Conservation (phyloP, 805 yeast genomes). For the Blastobotrys mokoenaii region DNA sequence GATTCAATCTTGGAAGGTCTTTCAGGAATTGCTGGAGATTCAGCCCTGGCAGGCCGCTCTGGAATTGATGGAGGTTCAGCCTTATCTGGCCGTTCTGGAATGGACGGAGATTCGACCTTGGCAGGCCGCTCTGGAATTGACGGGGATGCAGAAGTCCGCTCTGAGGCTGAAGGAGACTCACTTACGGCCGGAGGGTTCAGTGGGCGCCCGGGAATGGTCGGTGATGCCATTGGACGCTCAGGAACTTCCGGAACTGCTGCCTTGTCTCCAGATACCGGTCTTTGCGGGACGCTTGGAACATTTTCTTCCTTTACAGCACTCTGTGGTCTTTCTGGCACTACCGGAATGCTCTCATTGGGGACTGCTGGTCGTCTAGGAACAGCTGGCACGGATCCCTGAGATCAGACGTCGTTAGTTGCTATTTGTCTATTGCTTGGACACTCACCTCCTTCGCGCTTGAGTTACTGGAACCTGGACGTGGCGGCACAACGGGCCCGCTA, state of each 20-base stretch:
- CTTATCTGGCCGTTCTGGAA: not conserved
- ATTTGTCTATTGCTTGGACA: not conserved
- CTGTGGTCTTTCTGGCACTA: slow-evolving; percentile 3
- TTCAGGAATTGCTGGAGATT: not conserved
- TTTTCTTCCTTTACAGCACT: not conserved
- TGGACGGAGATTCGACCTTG: not conserved
- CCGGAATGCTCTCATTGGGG: slow-evolving; percentile 1
- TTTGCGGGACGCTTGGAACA: not conserved
- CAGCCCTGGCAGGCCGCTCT: not conserved
- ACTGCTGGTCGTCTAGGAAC: slow-evolving; percentile 6
- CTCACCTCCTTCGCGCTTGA: not conserved
- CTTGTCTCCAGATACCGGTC: not conserved
- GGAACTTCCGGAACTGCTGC: slow-evolving; percentile 1
- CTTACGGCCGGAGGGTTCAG: not conserved
- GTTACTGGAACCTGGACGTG: slow-evolving; percentile 1
- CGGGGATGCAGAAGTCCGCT: not conserved
- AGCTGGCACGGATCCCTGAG: slow-evolving; percentile 5
- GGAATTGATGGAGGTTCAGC: not conserved
- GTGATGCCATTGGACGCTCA: not conserved
- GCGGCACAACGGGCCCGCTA: too few relatives aligned
- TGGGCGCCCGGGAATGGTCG: not conserved
- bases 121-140: not conserved
- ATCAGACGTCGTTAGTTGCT: not conserved
- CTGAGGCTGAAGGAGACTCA: not conserved
- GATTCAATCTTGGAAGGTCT: too few relatives aligned